Evolutionary conservation across 2,329 filamentous ascomycete species (phyloP).

Genomic region (Xylariales sp.): DNA sequence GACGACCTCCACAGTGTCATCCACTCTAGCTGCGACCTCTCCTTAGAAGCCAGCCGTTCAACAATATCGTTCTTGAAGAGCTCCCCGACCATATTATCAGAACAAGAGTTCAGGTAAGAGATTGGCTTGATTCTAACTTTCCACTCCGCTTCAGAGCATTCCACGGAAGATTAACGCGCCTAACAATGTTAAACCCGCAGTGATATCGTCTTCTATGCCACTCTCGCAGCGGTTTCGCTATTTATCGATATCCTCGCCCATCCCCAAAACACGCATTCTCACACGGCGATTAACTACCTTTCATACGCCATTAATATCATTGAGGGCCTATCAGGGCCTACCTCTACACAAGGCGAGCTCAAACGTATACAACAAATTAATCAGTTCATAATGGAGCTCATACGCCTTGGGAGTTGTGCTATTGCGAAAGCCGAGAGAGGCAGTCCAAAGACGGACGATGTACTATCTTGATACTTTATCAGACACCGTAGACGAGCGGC

Average conservation of each 20-base stretch:
- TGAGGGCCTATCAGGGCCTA: constrained; percentile 3
- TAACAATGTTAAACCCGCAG: background rate
- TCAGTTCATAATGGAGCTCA: constrained; percentile 15
- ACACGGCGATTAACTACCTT: constrained; percentile 8
- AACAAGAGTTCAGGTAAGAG: constrained; percentile 24
- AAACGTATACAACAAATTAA: constrained; percentile 1
- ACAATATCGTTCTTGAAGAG: constrained; percentile 16
- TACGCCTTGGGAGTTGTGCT: constrained; percentile 10
- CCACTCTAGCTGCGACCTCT: constrained; percentile 26
- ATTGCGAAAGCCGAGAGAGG: constrained; percentile 8
- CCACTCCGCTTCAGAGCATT: too few species aligned
- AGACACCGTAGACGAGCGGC: too few species aligned
- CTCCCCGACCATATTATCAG: background rate
- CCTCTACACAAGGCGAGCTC: background rate
- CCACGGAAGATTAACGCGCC: background rate
- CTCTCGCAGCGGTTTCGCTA: constrained; percentile 12
- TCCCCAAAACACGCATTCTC: constrained; percentile 8
- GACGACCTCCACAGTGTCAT: too few species aligned
- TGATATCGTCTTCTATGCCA: background rate
- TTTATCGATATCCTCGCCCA: constrained; percentile 29
- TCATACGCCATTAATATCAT: constrained; percentile 14
- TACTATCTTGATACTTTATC: too few species aligned
- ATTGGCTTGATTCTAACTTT: too few species aligned
- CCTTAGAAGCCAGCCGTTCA: constrained; percentile 25
- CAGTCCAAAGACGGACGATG: background rate